These are phyloP conservation scores for Chlamydomonas sp. DNA, from an alignment of 139 green algal genomes.

Conservation along the genomic window DNA sequence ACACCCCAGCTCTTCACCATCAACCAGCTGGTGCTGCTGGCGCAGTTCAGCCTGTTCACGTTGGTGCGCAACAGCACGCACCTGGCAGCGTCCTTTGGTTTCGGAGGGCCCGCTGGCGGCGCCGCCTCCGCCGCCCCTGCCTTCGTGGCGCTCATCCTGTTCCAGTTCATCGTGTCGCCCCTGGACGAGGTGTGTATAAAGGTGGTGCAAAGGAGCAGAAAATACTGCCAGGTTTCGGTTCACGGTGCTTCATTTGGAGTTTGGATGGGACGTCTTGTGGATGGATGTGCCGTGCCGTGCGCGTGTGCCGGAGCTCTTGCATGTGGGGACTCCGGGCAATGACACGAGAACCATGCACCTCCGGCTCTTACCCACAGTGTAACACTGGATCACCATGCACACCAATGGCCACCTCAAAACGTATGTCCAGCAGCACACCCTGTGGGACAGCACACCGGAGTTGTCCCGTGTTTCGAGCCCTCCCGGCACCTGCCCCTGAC, in stretches of 20 bases:
- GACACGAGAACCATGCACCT: too few relatives aligned
- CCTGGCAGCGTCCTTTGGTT: slow-evolving; percentile 87
- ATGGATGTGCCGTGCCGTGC: too few relatives aligned
- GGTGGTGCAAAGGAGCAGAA: background rate
- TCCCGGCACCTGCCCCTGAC: too few relatives aligned
- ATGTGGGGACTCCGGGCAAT: too few relatives aligned
- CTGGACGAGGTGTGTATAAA: slow-evolving; percentile 73
- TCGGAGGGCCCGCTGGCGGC: slow-evolving; percentile 41
- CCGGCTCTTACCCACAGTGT: too few relatives aligned
- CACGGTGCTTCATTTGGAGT: background rate
- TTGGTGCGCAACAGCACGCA: slow-evolving; percentile 56
- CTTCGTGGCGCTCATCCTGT: slow-evolving; percentile 88
- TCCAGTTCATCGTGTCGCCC: slow-evolving; percentile 77
- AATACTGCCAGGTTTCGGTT: background rate
- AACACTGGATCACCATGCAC: too few relatives aligned
- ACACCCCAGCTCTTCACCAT: slow-evolving; percentile 74
- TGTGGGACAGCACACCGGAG: too few relatives aligned
- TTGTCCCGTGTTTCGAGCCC: too few relatives aligned
- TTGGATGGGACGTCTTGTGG: background rate
- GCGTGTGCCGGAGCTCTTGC: too few relatives aligned
- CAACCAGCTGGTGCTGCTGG: slow-evolving; percentile 57
- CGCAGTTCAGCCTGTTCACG: slow-evolving; percentile 81
- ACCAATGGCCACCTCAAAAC: too few relatives aligned
- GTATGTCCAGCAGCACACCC: too few relatives aligned
- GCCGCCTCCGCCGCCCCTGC: slow-evolving; percentile 58